Evolutionary conservation across 768 basidiomycete species (phyloP).

Genomic region (Leccinum ochraceum): DNA sequence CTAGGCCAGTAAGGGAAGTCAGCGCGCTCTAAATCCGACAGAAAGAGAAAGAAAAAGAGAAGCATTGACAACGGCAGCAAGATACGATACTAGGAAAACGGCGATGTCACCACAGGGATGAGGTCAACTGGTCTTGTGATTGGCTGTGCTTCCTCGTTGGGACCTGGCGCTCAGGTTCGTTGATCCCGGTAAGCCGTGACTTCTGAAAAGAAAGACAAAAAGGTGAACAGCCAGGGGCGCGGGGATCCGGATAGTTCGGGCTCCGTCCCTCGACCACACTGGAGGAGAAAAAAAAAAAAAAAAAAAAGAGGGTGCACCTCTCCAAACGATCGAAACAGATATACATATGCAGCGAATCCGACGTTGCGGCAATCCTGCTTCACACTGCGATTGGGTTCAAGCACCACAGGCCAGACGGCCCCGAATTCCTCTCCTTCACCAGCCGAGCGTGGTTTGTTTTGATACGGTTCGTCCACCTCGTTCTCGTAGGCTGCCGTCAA

Average conservation of each 20-base stretch:
- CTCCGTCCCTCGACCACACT: not conserved
- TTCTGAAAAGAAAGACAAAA: not conserved
- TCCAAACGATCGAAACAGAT: not conserved
- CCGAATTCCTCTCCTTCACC: not conserved
- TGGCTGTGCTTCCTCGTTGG: not conserved
- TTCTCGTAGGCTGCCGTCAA: not conserved
- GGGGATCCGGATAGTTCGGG: not conserved
- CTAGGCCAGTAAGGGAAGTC: not conserved
- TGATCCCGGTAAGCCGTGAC: not conserved
- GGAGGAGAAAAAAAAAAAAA: not conserved
- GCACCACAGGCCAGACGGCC: not conserved
- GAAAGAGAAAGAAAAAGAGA: not conserved
- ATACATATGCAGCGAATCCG: not conserved
- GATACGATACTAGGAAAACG: not conserved
- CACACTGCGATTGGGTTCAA: not conserved
- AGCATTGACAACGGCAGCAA: not conserved
- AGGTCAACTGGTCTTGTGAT: not conserved
- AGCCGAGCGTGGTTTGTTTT: not conserved
- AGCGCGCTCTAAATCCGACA: not conserved
- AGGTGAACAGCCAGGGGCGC: not conserved
- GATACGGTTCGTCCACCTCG: not conserved
- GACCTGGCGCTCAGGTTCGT: not conserved
- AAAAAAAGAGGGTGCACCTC: not conserved
- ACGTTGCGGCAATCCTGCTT: not conserved
- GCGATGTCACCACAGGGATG: not conserved